Conservation (phyloP, 305 asterid species). For the Lippia alba region DNA sequence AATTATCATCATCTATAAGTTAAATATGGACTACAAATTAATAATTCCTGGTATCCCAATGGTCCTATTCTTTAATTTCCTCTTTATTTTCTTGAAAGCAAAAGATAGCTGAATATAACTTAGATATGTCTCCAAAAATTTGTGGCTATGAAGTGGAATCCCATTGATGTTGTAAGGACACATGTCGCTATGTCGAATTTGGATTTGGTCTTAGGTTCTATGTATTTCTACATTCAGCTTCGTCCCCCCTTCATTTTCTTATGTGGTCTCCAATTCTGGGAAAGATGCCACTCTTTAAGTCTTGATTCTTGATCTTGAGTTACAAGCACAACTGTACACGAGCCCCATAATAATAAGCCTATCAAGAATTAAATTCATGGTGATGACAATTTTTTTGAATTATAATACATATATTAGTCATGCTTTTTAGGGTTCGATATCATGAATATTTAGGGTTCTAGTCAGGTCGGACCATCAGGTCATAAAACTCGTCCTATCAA, state of each 20-base stretch:
- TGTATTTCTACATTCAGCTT: slow-evolving; percentile 31
- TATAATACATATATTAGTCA: too few species aligned
- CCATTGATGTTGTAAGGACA: neutral
- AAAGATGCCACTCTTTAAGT: slow-evolving; percentile 28
- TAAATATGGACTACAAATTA: neutral
- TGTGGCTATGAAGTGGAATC: slow-evolving; percentile 24
- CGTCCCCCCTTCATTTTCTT: slow-evolving; percentile 28
- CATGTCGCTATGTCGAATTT: slow-evolving; percentile 25
- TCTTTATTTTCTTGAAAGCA: neutral
- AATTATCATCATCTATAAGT: neutral
- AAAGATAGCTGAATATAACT: slow-evolving; percentile 4
- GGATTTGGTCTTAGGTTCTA: slow-evolving; percentile 36
- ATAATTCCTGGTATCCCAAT: slow-evolving; percentile 19
- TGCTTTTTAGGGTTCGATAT: too few species aligned
- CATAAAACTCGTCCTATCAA: too few species aligned
- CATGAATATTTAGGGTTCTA: too few species aligned
- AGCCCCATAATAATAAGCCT: slow-evolving; percentile 28
- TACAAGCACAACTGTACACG: slow-evolving; percentile 22
- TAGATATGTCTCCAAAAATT: neutral
- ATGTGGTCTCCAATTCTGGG: slow-evolving; percentile 29
- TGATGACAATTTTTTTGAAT: too few species aligned
- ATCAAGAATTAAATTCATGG: slow-evolving; percentile 6
- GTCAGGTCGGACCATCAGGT: too few species aligned
- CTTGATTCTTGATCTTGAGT: neutral
- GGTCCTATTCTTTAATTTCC: neutral